Conservation (phyloP, 2,329 filamentous ascomycete genomes). For the Ophiocordyceps robertsii region DNA sequence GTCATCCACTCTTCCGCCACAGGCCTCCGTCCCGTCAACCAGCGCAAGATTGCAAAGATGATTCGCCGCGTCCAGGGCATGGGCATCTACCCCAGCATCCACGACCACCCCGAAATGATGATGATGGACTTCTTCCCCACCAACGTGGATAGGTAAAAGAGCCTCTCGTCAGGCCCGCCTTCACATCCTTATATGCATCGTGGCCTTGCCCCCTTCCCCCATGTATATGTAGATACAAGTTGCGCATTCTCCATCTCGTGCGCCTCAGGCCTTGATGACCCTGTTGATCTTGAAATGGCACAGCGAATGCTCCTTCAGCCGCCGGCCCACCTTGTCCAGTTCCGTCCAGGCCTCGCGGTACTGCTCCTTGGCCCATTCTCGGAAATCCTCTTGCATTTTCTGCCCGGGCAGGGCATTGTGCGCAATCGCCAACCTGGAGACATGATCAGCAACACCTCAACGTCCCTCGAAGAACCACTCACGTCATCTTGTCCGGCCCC, state of each 20-base stretch:
- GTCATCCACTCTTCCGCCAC: slow-evolving; percentile 69
- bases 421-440: slow-evolving; percentile 52
- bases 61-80: slow-evolving; percentile 79
- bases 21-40: slow-evolving; percentile 75
- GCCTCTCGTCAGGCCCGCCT: background rate
- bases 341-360: slow-evolving; percentile 59
- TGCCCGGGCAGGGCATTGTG: slow-evolving; percentile 60
- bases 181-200: slow-evolving; percentile 17
- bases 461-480: slow-evolving; percentile 23
- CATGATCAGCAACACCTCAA: background rate
- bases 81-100: slow-evolving; percentile 82
- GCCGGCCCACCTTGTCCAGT: slow-evolving; percentile 41
- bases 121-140: slow-evolving; percentile 23
- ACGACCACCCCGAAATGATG: slow-evolving; percentile 76
- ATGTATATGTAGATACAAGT: slow-evolving; percentile 16
- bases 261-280: slow-evolving; percentile 31
- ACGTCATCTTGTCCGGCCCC: slow-evolving; percentile 58
- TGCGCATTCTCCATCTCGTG: slow-evolving; percentile 15
- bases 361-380: slow-evolving; percentile 56
- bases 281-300: slow-evolving; percentile 36
- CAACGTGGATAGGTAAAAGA: background rate
- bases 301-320: slow-evolving; percentile 27
- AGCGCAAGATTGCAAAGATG: slow-evolving; percentile 86
- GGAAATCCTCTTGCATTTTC: slow-evolving; percentile 53
- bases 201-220: slow-evolving; percentile 13